phyloP scores from a whole-genome alignment of 768 basidiomycete species.

The Naematelia encephala region DNA sequence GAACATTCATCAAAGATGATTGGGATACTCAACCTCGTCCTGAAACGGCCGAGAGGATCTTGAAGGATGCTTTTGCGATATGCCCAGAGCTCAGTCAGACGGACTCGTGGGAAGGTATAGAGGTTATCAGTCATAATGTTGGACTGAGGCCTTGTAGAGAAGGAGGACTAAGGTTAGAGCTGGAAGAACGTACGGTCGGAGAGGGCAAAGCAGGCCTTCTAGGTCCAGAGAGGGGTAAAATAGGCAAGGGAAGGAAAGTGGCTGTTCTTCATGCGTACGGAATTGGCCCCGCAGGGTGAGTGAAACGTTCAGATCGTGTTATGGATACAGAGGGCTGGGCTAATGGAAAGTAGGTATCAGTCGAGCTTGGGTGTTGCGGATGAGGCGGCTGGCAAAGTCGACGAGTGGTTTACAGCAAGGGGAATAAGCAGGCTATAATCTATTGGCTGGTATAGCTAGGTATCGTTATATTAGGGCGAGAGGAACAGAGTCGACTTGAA shows the following conservation, averaged over 20 bases:
- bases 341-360: constrained; percentile 39
- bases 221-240: constrained; percentile 16
- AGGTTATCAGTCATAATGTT: constrained; percentile 60
- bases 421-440: not conserved
- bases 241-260: constrained; percentile 34
- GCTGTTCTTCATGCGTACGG: constrained; percentile 62
- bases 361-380: constrained; percentile 46
- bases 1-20: constrained; percentile 55
- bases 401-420: not conserved
- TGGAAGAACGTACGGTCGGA: constrained; percentile 50
- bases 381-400: constrained; percentile 29
- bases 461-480: not conserved
- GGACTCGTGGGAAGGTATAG: constrained; percentile 51
- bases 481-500: not conserved
- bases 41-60: constrained; percentile 54
- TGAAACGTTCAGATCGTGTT: not conserved
- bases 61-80: constrained; percentile 51
- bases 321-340: not conserved
- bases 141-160: constrained; percentile 60
- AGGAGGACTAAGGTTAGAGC: constrained; percentile 62
- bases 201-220: constrained; percentile 7
- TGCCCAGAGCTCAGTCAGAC: constrained; percentile 52
- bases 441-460: not conserved
- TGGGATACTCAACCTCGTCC: constrained; percentile 59
- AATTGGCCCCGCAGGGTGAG: constrained; percentile 53